Evolutionary conservation across 441 rosid species (phyloP).

Genomic region (Adansonia madagascariensis): DNA sequence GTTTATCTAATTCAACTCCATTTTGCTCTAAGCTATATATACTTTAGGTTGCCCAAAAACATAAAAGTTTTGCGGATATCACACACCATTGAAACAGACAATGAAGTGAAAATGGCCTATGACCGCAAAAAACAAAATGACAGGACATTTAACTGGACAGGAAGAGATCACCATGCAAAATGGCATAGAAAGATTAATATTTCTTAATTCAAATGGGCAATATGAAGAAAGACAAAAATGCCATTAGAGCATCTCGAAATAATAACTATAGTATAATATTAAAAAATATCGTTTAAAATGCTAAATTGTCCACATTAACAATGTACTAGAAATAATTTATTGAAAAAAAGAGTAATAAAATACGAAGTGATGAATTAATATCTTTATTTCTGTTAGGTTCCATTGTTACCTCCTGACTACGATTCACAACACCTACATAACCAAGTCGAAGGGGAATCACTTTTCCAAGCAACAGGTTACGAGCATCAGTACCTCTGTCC

Average conservation of each 20-base stretch:
- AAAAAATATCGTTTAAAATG: neutral
- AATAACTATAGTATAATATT: neutral
- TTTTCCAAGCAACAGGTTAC: slow-evolving; percentile 80
- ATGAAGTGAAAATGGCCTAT: neutral
- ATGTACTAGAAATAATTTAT: slow-evolving; percentile 8
- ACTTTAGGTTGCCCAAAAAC: slow-evolving; percentile 4
- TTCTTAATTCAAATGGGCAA: neutral
- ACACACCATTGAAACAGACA: slow-evolving; percentile 4
- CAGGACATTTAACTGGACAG: neutral
- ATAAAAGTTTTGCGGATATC: neutral
- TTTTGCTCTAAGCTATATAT: neutral
- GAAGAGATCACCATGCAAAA: slow-evolving; percentile 13
- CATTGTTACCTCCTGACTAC: slow-evolving; percentile 80
- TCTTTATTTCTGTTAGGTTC: slow-evolving; percentile 8
- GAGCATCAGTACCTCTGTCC: slow-evolving; percentile 97
- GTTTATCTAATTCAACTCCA: slow-evolving; percentile 7
- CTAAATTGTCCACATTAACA: neutral
- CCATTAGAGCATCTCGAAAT: neutral
- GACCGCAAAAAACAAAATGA: neutral
- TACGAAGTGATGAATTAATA: slow-evolving; percentile 15
- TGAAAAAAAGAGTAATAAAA: neutral
- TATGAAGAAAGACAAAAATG: neutral
- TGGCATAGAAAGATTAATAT: neutral
- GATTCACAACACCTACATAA: slow-evolving; percentile 82
- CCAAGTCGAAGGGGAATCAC: slow-evolving; percentile 83